Evolutionary conservation across 495 filamentous ascomycete genomes (phyloP).

Genomic region (Lophiotrema nucula): DNA sequence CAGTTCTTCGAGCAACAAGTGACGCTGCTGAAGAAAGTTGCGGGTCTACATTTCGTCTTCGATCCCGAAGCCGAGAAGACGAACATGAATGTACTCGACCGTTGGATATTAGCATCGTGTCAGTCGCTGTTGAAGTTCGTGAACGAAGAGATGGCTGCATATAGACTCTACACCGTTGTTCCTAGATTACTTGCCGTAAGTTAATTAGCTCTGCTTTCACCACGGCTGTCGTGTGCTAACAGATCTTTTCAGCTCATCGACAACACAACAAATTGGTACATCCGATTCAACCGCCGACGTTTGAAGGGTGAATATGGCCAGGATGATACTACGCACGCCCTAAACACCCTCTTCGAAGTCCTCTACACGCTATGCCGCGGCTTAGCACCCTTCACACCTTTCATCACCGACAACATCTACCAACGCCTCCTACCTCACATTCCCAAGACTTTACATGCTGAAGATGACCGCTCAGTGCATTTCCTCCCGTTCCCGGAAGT

Average conservation of each 20-base stretch:
- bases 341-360: slow-evolving; percentile 97
- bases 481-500: slow-evolving; percentile 90
- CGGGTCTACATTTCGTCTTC: slow-evolving; percentile 74
- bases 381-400: slow-evolving; percentile 92
- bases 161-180: slow-evolving; percentile 80
- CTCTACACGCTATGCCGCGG: slow-evolving; percentile 83
- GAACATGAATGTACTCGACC: slow-evolving; percentile 94
- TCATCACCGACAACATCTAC: slow-evolving; percentile 94
- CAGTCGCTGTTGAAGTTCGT: slow-evolving; percentile 91
- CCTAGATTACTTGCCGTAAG: slow-evolving; percentile 64
- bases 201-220: neutral
- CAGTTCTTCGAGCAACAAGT: slow-evolving; percentile 98
- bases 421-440: slow-evolving; percentile 78
- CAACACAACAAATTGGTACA: slow-evolving; percentile 98
- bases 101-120: slow-evolving; percentile 91
- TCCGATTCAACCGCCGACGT: slow-evolving; percentile 95
- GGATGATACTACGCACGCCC: slow-evolving; percentile 83
- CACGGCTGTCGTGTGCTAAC: slow-evolving; percentile 26
- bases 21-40: slow-evolving; percentile 85
- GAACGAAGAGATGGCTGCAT: slow-evolving; percentile 87
- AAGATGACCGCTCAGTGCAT: slow-evolving; percentile 83
- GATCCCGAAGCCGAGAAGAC: slow-evolving; percentile 69
- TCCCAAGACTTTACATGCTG: slow-evolving; percentile 58
- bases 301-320: slow-evolving; percentile 90
- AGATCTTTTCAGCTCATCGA: slow-evolving; percentile 73